phyloP scores from a whole-genome alignment of 2,329 filamentous ascomycete species.

The Alternaria sp. region DNA sequence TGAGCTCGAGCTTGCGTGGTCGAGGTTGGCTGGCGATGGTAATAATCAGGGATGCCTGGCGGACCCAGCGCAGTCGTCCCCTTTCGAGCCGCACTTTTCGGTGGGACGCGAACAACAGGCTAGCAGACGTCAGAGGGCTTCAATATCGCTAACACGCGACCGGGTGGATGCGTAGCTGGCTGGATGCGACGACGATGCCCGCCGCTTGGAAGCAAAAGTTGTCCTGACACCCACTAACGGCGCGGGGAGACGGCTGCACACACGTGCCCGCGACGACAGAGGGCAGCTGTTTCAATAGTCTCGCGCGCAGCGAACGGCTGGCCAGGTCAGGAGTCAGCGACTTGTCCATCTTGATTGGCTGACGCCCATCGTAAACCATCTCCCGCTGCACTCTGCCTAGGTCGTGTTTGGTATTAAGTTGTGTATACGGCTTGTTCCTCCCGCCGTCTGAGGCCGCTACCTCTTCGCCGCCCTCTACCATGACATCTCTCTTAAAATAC shows the following conservation, averaged over 20 bases:
- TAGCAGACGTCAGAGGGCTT: slow-evolving; percentile 16
- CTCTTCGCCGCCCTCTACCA: neutral
- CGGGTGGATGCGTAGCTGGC: slow-evolving; percentile 2
- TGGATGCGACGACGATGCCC: slow-evolving; percentile 3
- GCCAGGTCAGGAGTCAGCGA: neutral
- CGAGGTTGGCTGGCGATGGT: slow-evolving; percentile 27
- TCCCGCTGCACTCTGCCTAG: neutral
- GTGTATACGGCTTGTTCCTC: neutral
- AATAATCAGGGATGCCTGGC: slow-evolving; percentile 26
- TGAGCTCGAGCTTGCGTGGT: slow-evolving; percentile 27
- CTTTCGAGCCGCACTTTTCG: slow-evolving; percentile 30
- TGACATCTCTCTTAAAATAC: neutral
- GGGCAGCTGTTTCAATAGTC: neutral
- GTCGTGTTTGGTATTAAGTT: neutral
- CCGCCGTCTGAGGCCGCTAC: neutral
- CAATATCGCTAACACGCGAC: slow-evolving; percentile 9
- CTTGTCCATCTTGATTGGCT: neutral
- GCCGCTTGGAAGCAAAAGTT: slow-evolving; percentile 14
- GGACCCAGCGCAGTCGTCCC: slow-evolving; percentile 15
- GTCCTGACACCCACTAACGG: slow-evolving; percentile 11
- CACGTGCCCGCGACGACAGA: slow-evolving; percentile 7
- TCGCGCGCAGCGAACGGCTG: neutral
- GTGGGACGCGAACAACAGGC: slow-evolving; percentile 28
- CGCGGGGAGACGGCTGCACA: slow-evolving; percentile 18
- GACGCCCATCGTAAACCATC: neutral